Base-by-base conservation (phyloP, 306 rosid genomes). In the Lathyrus aphaca region DNA sequence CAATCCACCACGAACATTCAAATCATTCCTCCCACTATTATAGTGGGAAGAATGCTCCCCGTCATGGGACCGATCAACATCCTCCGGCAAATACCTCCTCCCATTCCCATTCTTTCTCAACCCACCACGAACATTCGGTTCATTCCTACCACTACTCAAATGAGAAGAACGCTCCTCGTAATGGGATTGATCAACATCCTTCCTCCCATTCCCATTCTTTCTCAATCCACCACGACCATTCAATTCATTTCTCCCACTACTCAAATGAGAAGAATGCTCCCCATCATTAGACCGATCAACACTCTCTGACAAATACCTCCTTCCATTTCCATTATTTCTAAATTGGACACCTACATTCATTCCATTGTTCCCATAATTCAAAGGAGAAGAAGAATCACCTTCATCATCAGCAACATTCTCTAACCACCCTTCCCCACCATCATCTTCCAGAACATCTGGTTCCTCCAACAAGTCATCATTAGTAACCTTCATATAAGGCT, bases 401-500 rank as follows among this genome's bases (percentile, higher is more conserved):
- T 19, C 68, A 63, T 32, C 19, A 13, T 63, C 57, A 55, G 10
- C 25, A 60, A 64, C 54, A 43, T 23, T 37, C 9, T 37, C 49
- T 5, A 51, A 32, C 46, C 38, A 43, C 62, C 35, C 61, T 32
- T 21, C 83, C 29, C 46, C 60, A 3, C 25, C 56, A 40, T 17
- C 64, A 32, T 67, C 46, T 67, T 49, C 71, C 46, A 25, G 66
- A 63, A 45, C 74, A 59, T 60, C 50, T 13, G 32, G 81, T 6
- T 55, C 58, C 69, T 15, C 38, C 64, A 64, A 64, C 62, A 73
- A 56, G 35, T 80, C 84, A 50, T 79, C 86, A 11, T 58, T 54
- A 73, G 53, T 83, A 54, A 82, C 69, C 54, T 19, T 73, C 67
- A 59, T 83, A 29, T 94, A 90, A 18, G 97, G 95, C 72, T 72